Evolutionary conservation across 495 filamentous ascomycete species (phyloP).

Genomic region (Sordaria brevicollis): DNA sequence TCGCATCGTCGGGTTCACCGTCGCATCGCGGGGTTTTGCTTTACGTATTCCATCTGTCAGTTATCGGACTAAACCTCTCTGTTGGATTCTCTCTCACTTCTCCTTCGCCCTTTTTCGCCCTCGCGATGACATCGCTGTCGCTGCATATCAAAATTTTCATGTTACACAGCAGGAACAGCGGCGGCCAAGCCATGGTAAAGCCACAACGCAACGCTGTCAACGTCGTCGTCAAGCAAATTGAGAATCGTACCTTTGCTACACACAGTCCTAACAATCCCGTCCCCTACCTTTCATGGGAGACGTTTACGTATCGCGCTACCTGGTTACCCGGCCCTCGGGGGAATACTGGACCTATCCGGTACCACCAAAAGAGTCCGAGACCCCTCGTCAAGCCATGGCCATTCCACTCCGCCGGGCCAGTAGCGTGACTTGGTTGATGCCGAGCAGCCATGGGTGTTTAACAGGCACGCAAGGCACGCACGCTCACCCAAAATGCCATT

Average conservation of each 20-base stretch:
- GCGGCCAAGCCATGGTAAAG: background rate
- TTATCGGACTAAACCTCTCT: background rate
- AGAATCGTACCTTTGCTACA: too few relatives aligned
- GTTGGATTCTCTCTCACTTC: too few relatives aligned
- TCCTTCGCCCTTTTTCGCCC: background rate
- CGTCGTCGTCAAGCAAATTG: background rate
- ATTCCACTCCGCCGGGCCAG: background rate
- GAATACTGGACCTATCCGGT: background rate
- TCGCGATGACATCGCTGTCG: background rate
- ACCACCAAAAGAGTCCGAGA: background rate
- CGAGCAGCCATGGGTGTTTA: background rate
- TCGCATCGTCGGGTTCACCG: background rate
- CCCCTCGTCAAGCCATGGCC: background rate
- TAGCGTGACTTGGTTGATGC: background rate
- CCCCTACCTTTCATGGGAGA: background rate
- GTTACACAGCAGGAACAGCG: background rate
- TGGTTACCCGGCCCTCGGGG: background rate
- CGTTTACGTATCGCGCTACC: too few relatives aligned
- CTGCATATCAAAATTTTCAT: background rate
- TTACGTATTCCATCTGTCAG: background rate
- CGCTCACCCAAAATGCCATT: background rate
- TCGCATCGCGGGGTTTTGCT: background rate
- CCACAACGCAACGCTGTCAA: background rate
- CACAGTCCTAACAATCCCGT: too few relatives aligned
- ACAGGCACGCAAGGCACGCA: too few relatives aligned